phyloP scores from a whole-genome alignment of 2,329 filamentous ascomycete genomes.

The Pezicula rhizophila region DNA sequence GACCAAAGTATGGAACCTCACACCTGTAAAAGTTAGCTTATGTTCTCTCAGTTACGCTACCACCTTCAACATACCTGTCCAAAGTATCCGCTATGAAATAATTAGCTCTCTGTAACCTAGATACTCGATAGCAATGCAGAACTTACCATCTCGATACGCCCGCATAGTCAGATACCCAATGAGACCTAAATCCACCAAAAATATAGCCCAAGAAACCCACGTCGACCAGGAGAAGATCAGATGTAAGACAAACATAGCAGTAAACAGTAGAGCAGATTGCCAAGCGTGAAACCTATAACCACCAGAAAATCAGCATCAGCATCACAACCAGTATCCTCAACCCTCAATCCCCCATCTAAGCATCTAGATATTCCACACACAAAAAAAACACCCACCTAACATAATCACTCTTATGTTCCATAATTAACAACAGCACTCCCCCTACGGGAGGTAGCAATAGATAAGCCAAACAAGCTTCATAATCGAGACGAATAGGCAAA shows the following conservation, averaged over 20 bases:
- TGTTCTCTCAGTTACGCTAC: neutral
- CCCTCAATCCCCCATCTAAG: neutral
- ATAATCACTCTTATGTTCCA: conserved; percentile 95
- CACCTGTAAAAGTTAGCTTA: conserved; percentile 8
- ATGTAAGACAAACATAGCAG: conserved; percentile 68
- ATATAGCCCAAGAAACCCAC: conserved; percentile 77
- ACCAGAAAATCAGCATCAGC: conserved; percentile 6
- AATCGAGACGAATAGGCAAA: conserved; percentile 76
- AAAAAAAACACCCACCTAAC: conserved; percentile 65
- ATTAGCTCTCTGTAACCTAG: conserved; percentile 12
- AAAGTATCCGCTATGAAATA: conserved; percentile 49
- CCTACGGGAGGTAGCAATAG: conserved; percentile 78
- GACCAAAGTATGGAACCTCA: conserved; percentile 82
- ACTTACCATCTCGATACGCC: conserved; percentile 72
- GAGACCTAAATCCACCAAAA: conserved; percentile 67
- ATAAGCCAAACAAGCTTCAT: conserved; percentile 89
- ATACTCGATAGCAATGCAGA: neutral
- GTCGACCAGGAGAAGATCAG: conserved; percentile 80
- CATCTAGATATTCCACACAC: neutral
- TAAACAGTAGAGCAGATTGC: conserved; percentile 84
- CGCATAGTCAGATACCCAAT: conserved; percentile 72
- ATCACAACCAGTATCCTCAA: neutral
- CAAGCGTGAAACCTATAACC: conserved; percentile 80
- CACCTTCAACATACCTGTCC: conserved; percentile 21
- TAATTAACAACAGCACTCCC: conserved; percentile 73